Evolutionary conservation across 306 rosid genomes (phyloP).

Genomic region (Ormosia semicastrata): DNA sequence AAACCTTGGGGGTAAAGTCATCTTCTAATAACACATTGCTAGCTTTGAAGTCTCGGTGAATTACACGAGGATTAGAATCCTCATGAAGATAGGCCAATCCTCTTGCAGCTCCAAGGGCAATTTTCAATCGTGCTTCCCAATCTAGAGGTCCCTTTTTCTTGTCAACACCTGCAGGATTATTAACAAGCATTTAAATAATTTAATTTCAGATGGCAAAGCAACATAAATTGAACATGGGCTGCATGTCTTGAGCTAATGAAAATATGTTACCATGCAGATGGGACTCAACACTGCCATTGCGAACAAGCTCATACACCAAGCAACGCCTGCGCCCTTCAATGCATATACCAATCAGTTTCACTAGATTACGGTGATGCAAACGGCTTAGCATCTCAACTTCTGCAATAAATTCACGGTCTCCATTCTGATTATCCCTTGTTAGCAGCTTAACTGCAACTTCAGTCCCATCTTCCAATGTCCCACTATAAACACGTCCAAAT

Average conservation of each 20-base stretch:
- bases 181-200: slow-evolving; percentile 14
- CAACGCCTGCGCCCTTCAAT: slow-evolving; percentile 85
- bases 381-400: slow-evolving; percentile 98
- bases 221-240: not conserved
- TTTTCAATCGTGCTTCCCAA: slow-evolving; percentile 93
- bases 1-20: slow-evolving; percentile 93
- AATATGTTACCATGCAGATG: slow-evolving; percentile 81
- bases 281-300: slow-evolving; percentile 95
- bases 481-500: slow-evolving; percentile 88
- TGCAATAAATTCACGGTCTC: slow-evolving; percentile 93
- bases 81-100: slow-evolving; percentile 98
- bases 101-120: slow-evolving; percentile 98
- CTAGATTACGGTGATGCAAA: slow-evolving; percentile 94
- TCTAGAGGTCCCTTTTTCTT: slow-evolving; percentile 75
- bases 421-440: slow-evolving; percentile 78
- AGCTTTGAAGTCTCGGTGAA: slow-evolving; percentile 94
- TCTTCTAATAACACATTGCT: slow-evolving; percentile 90
- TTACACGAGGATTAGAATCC: slow-evolving; percentile 95
- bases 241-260: slow-evolving; percentile 13
- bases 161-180: slow-evolving; percentile 69
- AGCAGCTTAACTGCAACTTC: slow-evolving; percentile 93
- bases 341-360: slow-evolving; percentile 89
- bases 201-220: slow-evolving; percentile 16
- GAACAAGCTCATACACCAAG: slow-evolving; percentile 89
- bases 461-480: slow-evolving; percentile 76